phyloP scores from a whole-genome alignment of 169 alveolate species.

The Eimeria sp. region DNA sequence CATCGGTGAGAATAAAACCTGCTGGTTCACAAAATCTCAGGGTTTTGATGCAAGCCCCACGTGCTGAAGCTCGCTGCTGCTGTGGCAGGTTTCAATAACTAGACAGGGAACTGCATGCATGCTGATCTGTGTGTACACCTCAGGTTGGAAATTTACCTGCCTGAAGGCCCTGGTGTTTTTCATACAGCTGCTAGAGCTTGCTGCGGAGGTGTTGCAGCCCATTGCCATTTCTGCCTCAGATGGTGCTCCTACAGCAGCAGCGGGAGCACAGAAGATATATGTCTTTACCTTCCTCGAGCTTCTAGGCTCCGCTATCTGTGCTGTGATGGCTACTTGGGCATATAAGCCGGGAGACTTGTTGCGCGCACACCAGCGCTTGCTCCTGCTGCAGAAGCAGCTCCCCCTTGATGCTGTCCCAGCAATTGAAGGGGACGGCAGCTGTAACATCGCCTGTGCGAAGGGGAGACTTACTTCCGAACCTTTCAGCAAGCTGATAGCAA shows the following conservation, averaged over 20 bases:
- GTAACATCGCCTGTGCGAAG: background rate
- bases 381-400: slow-evolving; percentile 38
- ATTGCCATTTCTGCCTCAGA: background rate
- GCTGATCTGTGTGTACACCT: slow-evolving; percentile 34
- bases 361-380: slow-evolving; percentile 32
- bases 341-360: slow-evolving; percentile 49
- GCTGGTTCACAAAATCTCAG: background rate
- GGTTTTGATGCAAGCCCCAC: background rate
- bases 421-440: slow-evolving; percentile 2
- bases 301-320: slow-evolving; percentile 43
- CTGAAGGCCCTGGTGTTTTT: slow-evolving; percentile 67
- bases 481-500: background rate
- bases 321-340: slow-evolving; percentile 64
- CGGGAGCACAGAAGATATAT: slow-evolving; percentile 32
- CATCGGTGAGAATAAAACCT: slow-evolving; percentile 2
- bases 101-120: background rate
- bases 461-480: background rate
- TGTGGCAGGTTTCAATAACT: background rate
- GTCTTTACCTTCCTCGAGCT: slow-evolving; percentile 58
- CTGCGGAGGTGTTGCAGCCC: slow-evolving; percentile 62
- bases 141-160: slow-evolving; percentile 66
- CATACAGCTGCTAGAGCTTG: slow-evolving; percentile 51
- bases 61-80: background rate
- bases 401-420: slow-evolving; percentile 28
- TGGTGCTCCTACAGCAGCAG: slow-evolving; percentile 48